These are phyloP conservation scores for Mortierella sp. DNA, from an alignment of 371 early-diverging fungal genomes.

Conservation along the genomic window DNA sequence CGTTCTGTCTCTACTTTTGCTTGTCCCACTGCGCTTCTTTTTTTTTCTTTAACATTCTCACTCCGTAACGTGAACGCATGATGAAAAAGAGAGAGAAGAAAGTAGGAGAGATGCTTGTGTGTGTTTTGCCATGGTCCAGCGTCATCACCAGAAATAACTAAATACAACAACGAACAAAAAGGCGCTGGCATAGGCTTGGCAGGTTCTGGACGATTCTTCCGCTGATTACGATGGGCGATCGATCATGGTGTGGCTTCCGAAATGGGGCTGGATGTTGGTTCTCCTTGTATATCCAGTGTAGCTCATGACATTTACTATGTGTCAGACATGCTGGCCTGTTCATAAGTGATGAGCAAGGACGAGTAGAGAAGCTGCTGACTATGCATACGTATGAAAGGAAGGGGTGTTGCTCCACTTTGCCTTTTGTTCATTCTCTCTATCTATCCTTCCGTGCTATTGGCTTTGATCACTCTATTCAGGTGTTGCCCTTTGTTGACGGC, in stretches of 20 bases:
- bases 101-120: background rate
- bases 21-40: background rate
- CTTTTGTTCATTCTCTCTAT: background rate
- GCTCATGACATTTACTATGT: background rate
- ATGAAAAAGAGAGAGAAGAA: background rate
- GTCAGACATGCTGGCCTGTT: background rate
- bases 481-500: background rate
- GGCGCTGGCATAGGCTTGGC: background rate
- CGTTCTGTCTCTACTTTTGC: background rate
- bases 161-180: background rate
- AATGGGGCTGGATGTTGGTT: background rate
- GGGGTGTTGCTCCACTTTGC: background rate
- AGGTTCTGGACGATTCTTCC: slow-evolving; percentile 3
- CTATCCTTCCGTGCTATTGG: background rate
- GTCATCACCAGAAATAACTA: background rate
- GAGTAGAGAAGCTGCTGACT: background rate
- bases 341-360: background rate
- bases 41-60: background rate
- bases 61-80: background rate
- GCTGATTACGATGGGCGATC: background rate
- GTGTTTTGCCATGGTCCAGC: too few relatives aligned
- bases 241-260: background rate
- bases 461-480: background rate
- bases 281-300: background rate
- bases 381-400: background rate